Conservation (phyloP, 495 filamentous ascomycete species). For the Podospora sp. region DNA sequence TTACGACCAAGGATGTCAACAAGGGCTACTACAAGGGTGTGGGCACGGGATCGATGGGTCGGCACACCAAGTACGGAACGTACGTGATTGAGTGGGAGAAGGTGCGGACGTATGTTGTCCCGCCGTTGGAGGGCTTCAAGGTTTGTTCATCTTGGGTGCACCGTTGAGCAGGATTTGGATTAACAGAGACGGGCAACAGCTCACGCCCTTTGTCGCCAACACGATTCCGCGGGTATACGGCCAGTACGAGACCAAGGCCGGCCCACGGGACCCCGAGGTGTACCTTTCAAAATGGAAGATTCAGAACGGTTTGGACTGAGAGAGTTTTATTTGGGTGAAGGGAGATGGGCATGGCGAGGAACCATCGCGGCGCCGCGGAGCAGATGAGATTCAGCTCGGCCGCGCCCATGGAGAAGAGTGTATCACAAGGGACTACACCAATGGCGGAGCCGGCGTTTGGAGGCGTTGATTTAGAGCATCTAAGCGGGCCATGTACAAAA, state of each 20-base stretch:
- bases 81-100: constrained; percentile 82
- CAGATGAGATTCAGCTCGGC: too few species aligned
- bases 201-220: constrained; percentile 83
- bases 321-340: background rate
- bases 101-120: constrained; percentile 87
- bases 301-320: constrained; percentile 66
- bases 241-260: constrained; percentile 50
- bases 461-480: constrained; percentile 1
- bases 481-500: background rate
- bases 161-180: background rate
- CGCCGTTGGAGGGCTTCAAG: constrained; percentile 69
- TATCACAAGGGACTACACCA: too few species aligned
- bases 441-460: background rate
- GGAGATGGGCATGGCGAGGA: background rate
- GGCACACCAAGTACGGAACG: constrained; percentile 80
- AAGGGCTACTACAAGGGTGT: constrained; percentile 98
- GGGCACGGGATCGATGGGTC: constrained; percentile 80
- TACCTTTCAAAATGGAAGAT: constrained; percentile 71
- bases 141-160: constrained; percentile 44
- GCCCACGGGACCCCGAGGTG: constrained; percentile 57
- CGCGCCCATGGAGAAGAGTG: too few species aligned
- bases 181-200: constrained; percentile 48
- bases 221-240: constrained; percentile 56
- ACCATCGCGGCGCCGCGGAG: background rate
- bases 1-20: constrained; percentile 90